Base-by-base conservation (phyloP, 306 rosid genomes). In the Astragalus membranaceus region DNA sequence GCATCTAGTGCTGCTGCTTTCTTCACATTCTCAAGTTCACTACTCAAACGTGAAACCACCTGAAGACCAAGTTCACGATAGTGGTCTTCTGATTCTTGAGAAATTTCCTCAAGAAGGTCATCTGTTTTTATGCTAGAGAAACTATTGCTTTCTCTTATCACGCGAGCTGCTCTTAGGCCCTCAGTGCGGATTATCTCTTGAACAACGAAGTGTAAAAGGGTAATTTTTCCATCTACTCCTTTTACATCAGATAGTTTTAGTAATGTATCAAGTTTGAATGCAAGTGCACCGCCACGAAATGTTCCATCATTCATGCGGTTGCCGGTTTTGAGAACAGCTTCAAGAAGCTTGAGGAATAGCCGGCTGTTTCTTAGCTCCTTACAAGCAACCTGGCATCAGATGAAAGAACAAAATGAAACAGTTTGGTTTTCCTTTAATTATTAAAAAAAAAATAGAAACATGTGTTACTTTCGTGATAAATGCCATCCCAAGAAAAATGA, bases 281-380 rank as follows among this genome's bases (percentile, higher is more conserved):
- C 99, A 81, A 80, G 95, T 33, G 99, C 99, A 15, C 96, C 88
- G 36, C 99, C 99, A 15, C 97, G 93, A 52, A 89, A 95, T 57
- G 99, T 95, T 6, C 99, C 99, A 35, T 78, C 91, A 14, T 95
- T 95, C 99, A 95, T 95, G 9, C 99, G 97, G 74, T 95, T 95
- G 2, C 99, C 99, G 1, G 99, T 91, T 80, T 95, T 95, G 11
- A 95, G 96, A 85, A 95, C 99, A 47, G 99, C 99, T 95, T 95
- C 99, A 39, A 95, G 88, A 79, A 91, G 95, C 82, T 95, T 95
- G 44, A 95, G 91, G 88, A 95, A 95, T 62, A 95, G 74, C 72
- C 99, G 47, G 78, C 96, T 95, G 83, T 76, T 87, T 72, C 82
- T 85, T 23, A 95, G 88, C 75, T 87, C 92, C 80, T 85, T 83